Evolutionary conservation across 78 protist genomes (phyloP), one percentile per base, ranked within the genome.

Genomic region (Paratrimastix pyriformis): DNA sequence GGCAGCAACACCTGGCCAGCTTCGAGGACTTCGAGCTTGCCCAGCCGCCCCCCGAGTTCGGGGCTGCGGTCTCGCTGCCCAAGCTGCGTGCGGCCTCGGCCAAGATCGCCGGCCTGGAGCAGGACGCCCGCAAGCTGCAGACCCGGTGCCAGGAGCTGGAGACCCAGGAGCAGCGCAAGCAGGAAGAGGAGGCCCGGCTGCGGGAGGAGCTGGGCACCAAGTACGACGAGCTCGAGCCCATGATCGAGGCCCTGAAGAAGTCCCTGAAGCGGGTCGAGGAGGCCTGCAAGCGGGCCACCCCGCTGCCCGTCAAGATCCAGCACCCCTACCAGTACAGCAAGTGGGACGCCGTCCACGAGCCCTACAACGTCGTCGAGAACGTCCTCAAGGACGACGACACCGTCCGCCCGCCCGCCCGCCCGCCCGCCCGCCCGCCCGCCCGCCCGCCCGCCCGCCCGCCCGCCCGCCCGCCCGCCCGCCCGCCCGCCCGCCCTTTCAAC

Each of bases 261-360:
- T 45, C 6, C 64, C 54, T 72, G n/a, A 13, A 24, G 29, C 76
- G 76, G 2, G 76, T 72, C 7, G 50, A 38, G 26, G 44, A 44
- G 11, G 40, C 29, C 38, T 44, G 55, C 54, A 2, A 48, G 35
- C 35, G 69, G 11, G 7, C 76, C 8, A 50, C 26, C 58, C 39
- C 5, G 39, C 5, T 72, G 18, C 60, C 60, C 65, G 3, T 72
- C 3, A 1, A n/a, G 40, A 24, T 72, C 29, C 62, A 43, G 42
- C 76, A 72, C 8, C 62, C 9, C 26, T 72, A 72, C 54, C 7
- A 33, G 3, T 72, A 72, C 64, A 45, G 59, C 64, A 72, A 48
- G 39, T 72, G 76, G 76, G 76, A 72, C 32, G 40, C 21, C 15
- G 35, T 48, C 76, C 76, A 72, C 64, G 76, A 72, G 64, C 76